Base-by-base conservation (phyloP, 345 rosid species). In the Chamaenerion angustifolium region DNA sequence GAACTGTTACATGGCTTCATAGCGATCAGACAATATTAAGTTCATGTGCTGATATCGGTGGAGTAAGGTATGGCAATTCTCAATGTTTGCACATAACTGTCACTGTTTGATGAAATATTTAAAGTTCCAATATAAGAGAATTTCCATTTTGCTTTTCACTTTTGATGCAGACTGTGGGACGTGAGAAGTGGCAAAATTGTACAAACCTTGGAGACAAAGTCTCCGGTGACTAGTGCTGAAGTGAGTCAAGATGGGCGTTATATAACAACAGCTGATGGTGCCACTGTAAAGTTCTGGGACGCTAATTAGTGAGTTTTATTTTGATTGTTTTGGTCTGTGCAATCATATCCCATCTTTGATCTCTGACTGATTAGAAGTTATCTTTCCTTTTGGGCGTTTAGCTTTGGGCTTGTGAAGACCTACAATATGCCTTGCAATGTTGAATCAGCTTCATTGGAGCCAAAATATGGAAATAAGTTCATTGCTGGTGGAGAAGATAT, bases 1-100 rank as follows among this genome's bases (percentile, higher is more conserved):
- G 96, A 72, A 80, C 95, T 31, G 83, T 77, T 25, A 78, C 89
- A 6, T 92, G 98, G 98, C 92, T 92, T 70, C 98, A 92, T 61
- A 79, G 86, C 64, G 96, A 92, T 66, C 89, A 84, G 73, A 87
- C 98, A 46, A 84, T 92, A 54, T 58, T 92, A 55, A 84, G 98
- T 71, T 79, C 99, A 53, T 93, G 92, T 60, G 64, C 83, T 67
- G 94, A 88, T 60, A 76, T 81, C 8, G 83, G 93, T 56, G 90
- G 95, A 51, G 88, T 88, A 60, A 88, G 99, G 95, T 93, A 54
- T 27, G 27, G 6, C 37, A 31, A 7, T 31, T 31, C 37, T 31
- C 1, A 31, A 21, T 21, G 4, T 21, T 21, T 21, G 94, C n/a
- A n/a, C n/a, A n/a, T n/a, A n/a, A n/a, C n/a, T 31, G 37, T 31